Percentiles rank a stretch among this genome's conserved stretches.
phyloP scores from a whole-genome alignment of 2,329 filamentous ascomycete species.

The Pleurostoma richardsiae region DNA sequence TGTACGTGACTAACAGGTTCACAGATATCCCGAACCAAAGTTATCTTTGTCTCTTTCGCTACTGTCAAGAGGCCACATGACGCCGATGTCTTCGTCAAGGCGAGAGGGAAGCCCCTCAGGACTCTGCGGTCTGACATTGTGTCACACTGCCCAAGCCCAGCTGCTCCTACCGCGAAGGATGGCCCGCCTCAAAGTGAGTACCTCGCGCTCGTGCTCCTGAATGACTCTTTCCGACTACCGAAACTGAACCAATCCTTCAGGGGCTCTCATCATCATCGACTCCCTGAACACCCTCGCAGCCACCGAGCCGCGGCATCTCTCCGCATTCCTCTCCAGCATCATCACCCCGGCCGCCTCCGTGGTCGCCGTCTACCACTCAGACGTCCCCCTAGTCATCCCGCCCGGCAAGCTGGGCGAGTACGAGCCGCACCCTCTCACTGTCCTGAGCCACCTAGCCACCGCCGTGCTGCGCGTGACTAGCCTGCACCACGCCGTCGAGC shows the following conservation, averaged over 20 bases:
- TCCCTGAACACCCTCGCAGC: constrained; percentile 64
- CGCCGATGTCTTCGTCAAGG: constrained; percentile 63
- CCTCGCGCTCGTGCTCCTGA: not conserved
- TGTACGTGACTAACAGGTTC: constrained; percentile 2
- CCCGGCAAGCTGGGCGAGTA: constrained; percentile 42
- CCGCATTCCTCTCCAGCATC: constrained; percentile 64
- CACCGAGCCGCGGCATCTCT: constrained; percentile 49
- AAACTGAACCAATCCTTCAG: constrained; percentile 30
- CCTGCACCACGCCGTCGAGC: constrained; percentile 67
- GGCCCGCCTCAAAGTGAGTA: constrained; percentile 37
- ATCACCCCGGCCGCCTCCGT: constrained; percentile 66
- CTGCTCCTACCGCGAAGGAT: constrained; percentile 27
- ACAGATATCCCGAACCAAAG: constrained; percentile 59
- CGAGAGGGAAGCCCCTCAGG: constrained; percentile 52
- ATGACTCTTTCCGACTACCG: no score
- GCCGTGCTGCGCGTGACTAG: constrained; percentile 71
- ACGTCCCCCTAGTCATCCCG: constrained; percentile 58
- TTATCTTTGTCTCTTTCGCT: constrained; percentile 75
- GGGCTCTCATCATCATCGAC: constrained; percentile 74
- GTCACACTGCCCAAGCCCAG: constrained; percentile 37
- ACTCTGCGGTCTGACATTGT: constrained; percentile 56
- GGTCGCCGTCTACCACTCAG: constrained; percentile 75
- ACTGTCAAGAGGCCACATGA: constrained; percentile 61
- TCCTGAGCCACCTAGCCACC: constrained; percentile 83
- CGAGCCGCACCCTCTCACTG: constrained; percentile 63